A percentile compares a stretch with the other conserved stretches of the same genome.
Evolutionary conservation across 305 asterid genomes (phyloP).

Genomic region (Fraxinus albicans): DNA sequence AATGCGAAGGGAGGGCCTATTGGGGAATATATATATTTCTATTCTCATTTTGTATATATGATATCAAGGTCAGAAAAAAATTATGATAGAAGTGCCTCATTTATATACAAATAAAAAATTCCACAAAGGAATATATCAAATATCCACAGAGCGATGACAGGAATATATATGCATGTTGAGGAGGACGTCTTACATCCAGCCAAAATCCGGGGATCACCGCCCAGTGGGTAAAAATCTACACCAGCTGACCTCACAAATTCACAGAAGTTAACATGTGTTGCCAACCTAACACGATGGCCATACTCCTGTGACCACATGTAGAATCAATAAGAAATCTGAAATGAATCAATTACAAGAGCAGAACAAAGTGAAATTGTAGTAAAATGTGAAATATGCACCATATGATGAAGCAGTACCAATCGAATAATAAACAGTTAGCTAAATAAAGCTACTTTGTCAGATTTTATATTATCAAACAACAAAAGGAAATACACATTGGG

Average conservation of each 20-base stretch:
- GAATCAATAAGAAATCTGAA: slow-evolving; percentile 18
- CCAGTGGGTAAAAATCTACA: slow-evolving; percentile 83
- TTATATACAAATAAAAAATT: not conserved
- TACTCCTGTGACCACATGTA: slow-evolving; percentile 52
- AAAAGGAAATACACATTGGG: not conserved
- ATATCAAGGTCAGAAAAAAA: not conserved
- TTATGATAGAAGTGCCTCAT: not conserved
- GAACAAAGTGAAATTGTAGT: not conserved
- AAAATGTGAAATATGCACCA: not conserved
- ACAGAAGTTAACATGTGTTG: slow-evolving; percentile 86
- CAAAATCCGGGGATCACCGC: slow-evolving; percentile 96
- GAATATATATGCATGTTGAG: slow-evolving; percentile 27
- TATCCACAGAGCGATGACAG: slow-evolving; percentile 5
- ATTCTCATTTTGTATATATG: not conserved
- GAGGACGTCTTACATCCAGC: slow-evolving; percentile 95
- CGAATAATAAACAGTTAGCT: not conserved
- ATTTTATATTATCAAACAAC: not conserved
- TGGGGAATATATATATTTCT: not conserved
- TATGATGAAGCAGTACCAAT: not conserved
- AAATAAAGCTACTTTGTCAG: not conserved
- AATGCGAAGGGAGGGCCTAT: not conserved
- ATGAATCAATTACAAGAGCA: not conserved
- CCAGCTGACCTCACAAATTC: slow-evolving; percentile 88
- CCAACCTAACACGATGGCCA: slow-evolving; percentile 91
- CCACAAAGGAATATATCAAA: not conserved